phyloP scores from a whole-genome alignment of 176 grass and related monocot genomes.

The Musa acuminata region DNA sequence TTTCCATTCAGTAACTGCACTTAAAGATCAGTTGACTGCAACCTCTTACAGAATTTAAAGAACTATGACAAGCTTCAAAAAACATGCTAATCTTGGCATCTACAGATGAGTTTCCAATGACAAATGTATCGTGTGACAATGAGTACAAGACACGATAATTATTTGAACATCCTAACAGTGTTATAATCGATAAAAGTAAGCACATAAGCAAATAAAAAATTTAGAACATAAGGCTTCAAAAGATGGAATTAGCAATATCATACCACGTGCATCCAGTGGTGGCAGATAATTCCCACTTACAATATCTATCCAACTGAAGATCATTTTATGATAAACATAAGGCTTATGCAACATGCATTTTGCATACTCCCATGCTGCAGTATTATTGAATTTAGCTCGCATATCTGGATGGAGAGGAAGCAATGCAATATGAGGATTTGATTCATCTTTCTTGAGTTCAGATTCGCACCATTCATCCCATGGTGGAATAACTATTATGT shows the following conservation, averaged over 20 bases:
- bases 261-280: conserved; percentile 89
- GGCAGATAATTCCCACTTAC: conserved; percentile 70
- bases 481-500: conserved; percentile 79
- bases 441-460: conserved; percentile 69
- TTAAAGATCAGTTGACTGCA: too few relatives aligned
- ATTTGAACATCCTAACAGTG: neutral
- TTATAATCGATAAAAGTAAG: neutral
- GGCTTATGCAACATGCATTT: conserved; percentile 68
- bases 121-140: too few relatives aligned
- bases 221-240: neutral
- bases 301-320: conserved; percentile 99
- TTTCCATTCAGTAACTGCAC: too few relatives aligned
- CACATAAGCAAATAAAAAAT: neutral
- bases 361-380: conserved; percentile 93
- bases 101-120: too few relatives aligned
- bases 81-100: too few relatives aligned
- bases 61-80: too few relatives aligned
- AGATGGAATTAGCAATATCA: conserved; percentile 14
- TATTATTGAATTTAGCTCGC: conserved; percentile 80
- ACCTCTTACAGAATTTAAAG: too few relatives aligned
- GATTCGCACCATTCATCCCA: conserved; percentile 98
- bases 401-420: conserved; percentile 68
- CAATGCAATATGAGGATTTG: conserved; percentile 84
- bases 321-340: conserved; percentile 96
- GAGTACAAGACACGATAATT: neutral